Base-by-base conservation (phyloP, 1,139 yeast species). In the Saccharomyces pastorianus region DNA sequence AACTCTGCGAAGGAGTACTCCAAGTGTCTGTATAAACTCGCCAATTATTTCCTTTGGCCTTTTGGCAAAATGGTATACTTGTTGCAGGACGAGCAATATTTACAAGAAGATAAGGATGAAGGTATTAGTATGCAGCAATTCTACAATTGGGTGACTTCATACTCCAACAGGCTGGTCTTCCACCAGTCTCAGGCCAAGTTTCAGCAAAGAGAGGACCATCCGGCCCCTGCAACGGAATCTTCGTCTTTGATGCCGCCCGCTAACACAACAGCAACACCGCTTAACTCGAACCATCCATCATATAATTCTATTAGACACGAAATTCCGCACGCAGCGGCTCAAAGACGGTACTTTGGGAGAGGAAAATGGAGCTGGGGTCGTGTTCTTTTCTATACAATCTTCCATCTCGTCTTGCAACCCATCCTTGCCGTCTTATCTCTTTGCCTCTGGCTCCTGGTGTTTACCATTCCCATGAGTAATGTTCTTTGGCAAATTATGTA, bases 401-500 rank as follows among this genome's bases (percentile, higher is more conserved):
- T 84, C 67, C 90, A 91, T 65, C 62, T 79, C 2, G 61, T 88
- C 5, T 67, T 91, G 46, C 87, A 84, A 59, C 98, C 98, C 1
- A 65, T 87, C 4, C 75, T 85, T 29, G 71, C 76, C 38, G 2
- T 79, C 0, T 75, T 89, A 8, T 80, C 88, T 4, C 60, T 80
- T 0, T 53, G 84, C 5, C 81, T 95, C 62, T 93, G 96, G 96
- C 68, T 93, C 44, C 72, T 82, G 42, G 96, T 91, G 0, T 87
- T 93, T 69, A 83, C 96, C 2, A 89, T 93, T 50, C 99, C 99
- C 42, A 90, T 93, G 95, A 84, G 95, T 20, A 89, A 89, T 56
- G 83, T 83, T 8, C 70, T 82, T 20, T 74, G 82, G 56, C 83
- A 88, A 26, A 71, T 93, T 47, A 78, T 88, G 60, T 81, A 82